Percentiles rank a stretch among this genome's conserved stretches.
These are phyloP conservation scores for Aspergillus costaricaensis DNA, from an alignment of 2,329 filamentous ascomycete genomes.

Conservation along the genomic window DNA sequence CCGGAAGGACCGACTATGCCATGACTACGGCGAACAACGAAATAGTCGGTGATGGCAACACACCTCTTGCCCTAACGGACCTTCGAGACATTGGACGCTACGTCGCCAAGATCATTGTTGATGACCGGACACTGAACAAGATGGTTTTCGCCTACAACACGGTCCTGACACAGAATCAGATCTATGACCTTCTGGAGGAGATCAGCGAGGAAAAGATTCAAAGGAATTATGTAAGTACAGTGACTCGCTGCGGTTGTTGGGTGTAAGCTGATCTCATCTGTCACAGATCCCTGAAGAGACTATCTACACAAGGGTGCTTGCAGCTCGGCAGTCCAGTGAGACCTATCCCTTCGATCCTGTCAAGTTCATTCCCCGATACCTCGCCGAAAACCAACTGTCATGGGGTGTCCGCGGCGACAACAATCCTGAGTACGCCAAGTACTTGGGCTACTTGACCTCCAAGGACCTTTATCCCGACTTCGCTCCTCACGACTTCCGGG, in stretches of 20 bases:
- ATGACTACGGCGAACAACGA: constrained; percentile 37
- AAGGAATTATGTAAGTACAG: constrained; percentile 39
- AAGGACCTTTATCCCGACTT: constrained; percentile 59
- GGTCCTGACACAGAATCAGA: constrained; percentile 49
- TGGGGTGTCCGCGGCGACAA: constrained; percentile 57
- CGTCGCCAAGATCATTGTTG: constrained; percentile 54
- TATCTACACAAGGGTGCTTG: constrained; percentile 36
- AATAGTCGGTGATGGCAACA: constrained; percentile 51
- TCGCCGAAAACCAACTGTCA: constrained; percentile 49
- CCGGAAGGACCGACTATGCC: constrained; percentile 50
- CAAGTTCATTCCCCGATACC: constrained; percentile 38
- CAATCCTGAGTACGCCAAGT: constrained; percentile 54
- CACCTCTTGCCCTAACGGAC: constrained; percentile 50
- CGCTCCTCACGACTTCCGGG: constrained; percentile 41
- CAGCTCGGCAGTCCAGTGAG: constrained; percentile 37
- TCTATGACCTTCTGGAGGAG: constrained; percentile 50
- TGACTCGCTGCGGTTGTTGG: neutral
- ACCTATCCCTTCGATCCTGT: constrained; percentile 41
- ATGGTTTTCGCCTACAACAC: constrained; percentile 54
- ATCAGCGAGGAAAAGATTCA: constrained; percentile 52
- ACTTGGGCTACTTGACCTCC: constrained; percentile 56
- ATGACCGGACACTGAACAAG: constrained; percentile 57
- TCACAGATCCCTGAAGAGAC: constrained; percentile 37
- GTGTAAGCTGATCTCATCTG: constrained; percentile 16
- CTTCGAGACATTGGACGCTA: constrained; percentile 57